A percentile compares a stretch with the other conserved stretches of the same genome.
These are phyloP conservation scores for Fusarium setosum DNA, from an alignment of 2,329 filamentous ascomycete species.

Conservation along the genomic window DNA sequence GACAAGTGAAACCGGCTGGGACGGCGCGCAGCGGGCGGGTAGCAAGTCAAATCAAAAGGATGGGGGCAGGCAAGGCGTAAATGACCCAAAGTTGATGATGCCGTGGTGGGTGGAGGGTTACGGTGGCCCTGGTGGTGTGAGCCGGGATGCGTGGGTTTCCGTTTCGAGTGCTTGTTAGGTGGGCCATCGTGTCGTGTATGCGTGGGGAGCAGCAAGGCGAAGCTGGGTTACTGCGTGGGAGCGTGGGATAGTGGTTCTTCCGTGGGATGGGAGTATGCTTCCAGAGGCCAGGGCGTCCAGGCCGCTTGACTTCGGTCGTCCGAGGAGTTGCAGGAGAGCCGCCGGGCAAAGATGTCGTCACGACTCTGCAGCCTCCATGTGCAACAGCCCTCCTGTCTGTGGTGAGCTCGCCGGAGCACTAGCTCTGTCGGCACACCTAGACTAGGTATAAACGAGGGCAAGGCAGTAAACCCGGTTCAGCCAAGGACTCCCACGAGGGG, in stretches of 20 bases:
- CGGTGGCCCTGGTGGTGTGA: constrained; percentile 35
- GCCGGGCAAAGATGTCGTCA: constrained; percentile 39
- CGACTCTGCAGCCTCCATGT: constrained; percentile 19
- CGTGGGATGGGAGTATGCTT: constrained; percentile 23
- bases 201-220: constrained; percentile 33
- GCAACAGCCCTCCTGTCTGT: neutral
- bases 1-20: constrained; percentile 30
- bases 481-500: neutral
- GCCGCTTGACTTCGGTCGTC: constrained; percentile 13
- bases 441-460: constrained; percentile 1
- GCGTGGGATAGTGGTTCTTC: constrained; percentile 30
- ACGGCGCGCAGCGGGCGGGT: constrained; percentile 24
- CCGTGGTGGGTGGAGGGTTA: constrained; percentile 12
- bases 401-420: constrained; percentile 17
- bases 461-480: neutral
- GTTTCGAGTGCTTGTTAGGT: constrained; percentile 28
- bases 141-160: constrained; percentile 26
- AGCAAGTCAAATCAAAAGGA: constrained; percentile 16
- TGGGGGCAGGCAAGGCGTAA: constrained; percentile 27
- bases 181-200: constrained; percentile 29
- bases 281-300: constrained; percentile 12
- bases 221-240: constrained; percentile 28
- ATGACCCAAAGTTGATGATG: constrained; percentile 27
- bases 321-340: constrained; percentile 17
- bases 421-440: constrained; percentile 7